Evolutionary conservation across 257 asterid species (phyloP), one percentile per base, ranked within the genome.

Genomic region (Fraxinus americana): DNA sequence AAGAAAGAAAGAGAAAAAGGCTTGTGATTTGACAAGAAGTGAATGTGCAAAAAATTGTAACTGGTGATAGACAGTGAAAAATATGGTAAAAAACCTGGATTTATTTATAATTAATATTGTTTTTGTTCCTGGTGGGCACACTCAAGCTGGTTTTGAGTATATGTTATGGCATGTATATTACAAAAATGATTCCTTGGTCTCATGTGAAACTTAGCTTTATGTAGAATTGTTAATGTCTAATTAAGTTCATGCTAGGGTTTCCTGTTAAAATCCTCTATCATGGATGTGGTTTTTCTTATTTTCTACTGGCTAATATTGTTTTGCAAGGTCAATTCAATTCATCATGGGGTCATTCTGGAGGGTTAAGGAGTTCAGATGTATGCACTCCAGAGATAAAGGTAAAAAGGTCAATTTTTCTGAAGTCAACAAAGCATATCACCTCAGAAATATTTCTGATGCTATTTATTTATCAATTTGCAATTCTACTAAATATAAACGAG

Each of bases 331-430:
- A 82, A 75, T 80, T 83, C 23, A 81, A 76, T 77, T 67, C 88
- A 72, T 82, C 91, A 66, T 83, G 86, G 84, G 86, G 48, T 78
- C 87, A 79, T 72, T 27, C 86, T 80, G 87, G 82, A 79, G 84
- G 79, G 77, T 78, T 78, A 75, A 84, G 85, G 77, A 87, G 71
- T 82, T 78, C 92, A 48, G 92, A 87, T 84, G 89, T 85, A 7
- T 80, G 85, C 68, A 89, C 91, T 71, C 91, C 91, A 41, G 92
- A 89, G 84, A 85, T 83, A 84, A 85, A 83, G 91, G 91, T 88
- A 85, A 78, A 80, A 78, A 72, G 85, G 83, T 83, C 82, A 71
- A 83, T 75, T 83, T 70, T 85, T 75, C 67, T 75, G 72, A 52
- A 75, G 86, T 70, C 75, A 2, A 41, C 61, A 77, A 41, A 36